Evolutionary conservation across 2,329 filamentous ascomycete species (phyloP).

Genomic region (Aspergillus aculeatinus): DNA sequence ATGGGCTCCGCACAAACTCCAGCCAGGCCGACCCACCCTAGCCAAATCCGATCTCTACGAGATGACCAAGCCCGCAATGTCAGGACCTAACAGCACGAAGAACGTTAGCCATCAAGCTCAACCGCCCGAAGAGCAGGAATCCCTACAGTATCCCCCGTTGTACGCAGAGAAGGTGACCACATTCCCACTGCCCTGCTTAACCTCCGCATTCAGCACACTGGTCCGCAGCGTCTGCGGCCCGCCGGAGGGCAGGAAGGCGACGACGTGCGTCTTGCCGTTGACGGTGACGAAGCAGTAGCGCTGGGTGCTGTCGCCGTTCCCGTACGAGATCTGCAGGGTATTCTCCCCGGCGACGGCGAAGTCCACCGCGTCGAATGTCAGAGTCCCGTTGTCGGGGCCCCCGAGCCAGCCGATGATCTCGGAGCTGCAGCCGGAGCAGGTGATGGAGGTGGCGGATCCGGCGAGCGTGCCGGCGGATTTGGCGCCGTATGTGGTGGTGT

Average conservation of each 20-base stretch:
- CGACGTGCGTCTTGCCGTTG: conserved; percentile 52
- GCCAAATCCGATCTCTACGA: too few relatives aligned
- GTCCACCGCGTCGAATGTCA: conserved; percentile 50
- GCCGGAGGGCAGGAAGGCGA: conserved; percentile 53
- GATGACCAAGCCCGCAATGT: too few relatives aligned
- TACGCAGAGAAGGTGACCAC: conserved; percentile 1
- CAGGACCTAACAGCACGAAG: too few relatives aligned
- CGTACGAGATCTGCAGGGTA: conserved; percentile 56
- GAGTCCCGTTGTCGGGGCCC: conserved; percentile 46
- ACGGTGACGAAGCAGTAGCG: conserved; percentile 57
- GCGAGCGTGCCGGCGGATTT: conserved; percentile 32
- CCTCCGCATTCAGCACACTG: neutral
- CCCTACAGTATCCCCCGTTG: conserved; percentile 1
- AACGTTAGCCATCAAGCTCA: too few relatives aligned
- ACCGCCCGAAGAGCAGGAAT: too few relatives aligned
- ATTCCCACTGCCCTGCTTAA: neutral
- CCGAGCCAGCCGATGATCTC: conserved; percentile 57
- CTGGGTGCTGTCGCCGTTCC: conserved; percentile 56
- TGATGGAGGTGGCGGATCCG: conserved; percentile 47
- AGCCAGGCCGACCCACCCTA: too few relatives aligned
- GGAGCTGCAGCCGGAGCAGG: conserved; percentile 53
- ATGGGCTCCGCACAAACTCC: too few relatives aligned
- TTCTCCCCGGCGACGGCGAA: conserved; percentile 47
- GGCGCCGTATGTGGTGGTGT: neutral
- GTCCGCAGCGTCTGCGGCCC: neutral